These are phyloP conservation scores for Colletotrichum incanum DNA, from an alignment of 2,329 filamentous ascomycete genomes.

Conservation along the genomic window DNA sequence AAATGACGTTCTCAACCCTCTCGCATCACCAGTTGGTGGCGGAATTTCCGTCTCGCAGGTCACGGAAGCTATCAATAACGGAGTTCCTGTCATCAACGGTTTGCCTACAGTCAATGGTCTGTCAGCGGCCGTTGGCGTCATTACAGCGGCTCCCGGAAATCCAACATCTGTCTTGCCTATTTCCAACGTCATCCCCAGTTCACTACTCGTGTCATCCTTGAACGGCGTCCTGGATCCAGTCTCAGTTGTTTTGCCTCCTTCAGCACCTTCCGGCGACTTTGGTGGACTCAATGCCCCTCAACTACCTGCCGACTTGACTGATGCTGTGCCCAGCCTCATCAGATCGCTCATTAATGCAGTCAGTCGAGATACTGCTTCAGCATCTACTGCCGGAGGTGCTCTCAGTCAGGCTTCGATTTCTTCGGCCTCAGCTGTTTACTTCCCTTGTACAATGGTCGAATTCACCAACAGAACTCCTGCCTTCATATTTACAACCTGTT, in stretches of 20 bases:
- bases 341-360: not conserved
- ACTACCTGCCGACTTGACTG: slow-evolving; percentile 10
- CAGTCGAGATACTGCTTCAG: not conserved
- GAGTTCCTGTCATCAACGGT: not conserved
- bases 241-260: not conserved
- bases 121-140: not conserved
- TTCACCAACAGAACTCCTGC: slow-evolving; percentile 21
- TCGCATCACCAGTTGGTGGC: not conserved
- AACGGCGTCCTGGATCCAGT: not conserved
- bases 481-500: slow-evolving; percentile 20
- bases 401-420: not conserved
- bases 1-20: not conserved
- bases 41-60: not conserved
- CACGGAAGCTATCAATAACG: not conserved
- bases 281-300: slow-evolving; percentile 26
- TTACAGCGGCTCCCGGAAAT: not conserved
- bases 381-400: not conserved
- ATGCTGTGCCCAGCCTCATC: not conserved
- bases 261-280: not conserved
- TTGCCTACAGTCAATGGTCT: not conserved
- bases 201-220: not conserved
- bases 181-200: not conserved
- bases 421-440: not conserved
- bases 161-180: not conserved
- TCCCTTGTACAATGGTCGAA: slow-evolving; percentile 20